Base-by-base conservation (phyloP, 2,329 filamentous ascomycete genomes). In the Penicillium verrucosum region DNA sequence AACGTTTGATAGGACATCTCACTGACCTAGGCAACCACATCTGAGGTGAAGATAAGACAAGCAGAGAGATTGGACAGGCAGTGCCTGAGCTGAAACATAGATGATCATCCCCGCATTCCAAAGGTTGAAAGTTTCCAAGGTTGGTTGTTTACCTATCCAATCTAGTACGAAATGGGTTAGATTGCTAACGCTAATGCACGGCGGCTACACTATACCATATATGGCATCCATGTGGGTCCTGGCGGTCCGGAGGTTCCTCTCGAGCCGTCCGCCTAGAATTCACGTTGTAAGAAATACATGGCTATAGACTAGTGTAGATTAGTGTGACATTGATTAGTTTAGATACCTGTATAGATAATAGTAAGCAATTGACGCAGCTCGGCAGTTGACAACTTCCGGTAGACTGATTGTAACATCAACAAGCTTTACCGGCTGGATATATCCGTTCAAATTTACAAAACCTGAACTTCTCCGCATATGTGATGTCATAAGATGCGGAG, bases 201-300 rank as follows among this genome's bases (percentile, higher is more conserved):
- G 45, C 54, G 57, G 57, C 57, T 59, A 57, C 57, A 29, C 54
- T 57, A 59, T 25, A n/a, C 44, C 30, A 25, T 12, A 25, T 36
- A 25, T 16, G 30, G 14, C 12, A 12, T 34, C 3, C 5, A n/a
- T 46, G 30, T 46, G 30, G 30, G 9, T 45, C 43, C 27, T 14
- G 11, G 12, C 11, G 27, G 29, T 45, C 43, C 27, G n/a, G n/a
- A 46, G 32, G 12, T 34, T 5, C 5, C 27, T 44, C 30, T n/a
- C 11, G 14, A 23, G 44, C 21, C 21, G 5, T 32, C 30, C 29
- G 7, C 29, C 11, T 32, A 32, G 5, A 32, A 14, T n/a, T 32
- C 11, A 27, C 5, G n/a, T 12, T 12, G 7, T 32, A 14, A 45
- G 43, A 16, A 12, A 16, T 21, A 21, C 9, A 21, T 6, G 27